Evolutionary conservation across 164 flowering plant genomes (phyloP), one percentile per base, ranked within the genome.

Genomic region (Platanus orientalis): DNA sequence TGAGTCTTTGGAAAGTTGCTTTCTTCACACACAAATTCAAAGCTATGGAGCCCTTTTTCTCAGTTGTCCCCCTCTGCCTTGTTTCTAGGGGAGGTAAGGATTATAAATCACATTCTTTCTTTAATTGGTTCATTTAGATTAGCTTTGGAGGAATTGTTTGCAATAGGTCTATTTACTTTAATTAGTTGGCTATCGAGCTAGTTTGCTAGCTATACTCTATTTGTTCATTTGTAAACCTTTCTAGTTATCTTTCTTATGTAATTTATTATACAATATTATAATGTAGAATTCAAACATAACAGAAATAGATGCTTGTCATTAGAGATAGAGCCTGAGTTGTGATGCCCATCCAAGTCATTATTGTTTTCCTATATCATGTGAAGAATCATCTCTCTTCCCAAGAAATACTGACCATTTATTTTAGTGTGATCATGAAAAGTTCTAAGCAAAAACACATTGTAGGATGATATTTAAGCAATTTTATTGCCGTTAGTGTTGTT

Each of bases 1-100:
- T 94, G 96, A 94, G 99, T 77, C 96, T 94, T 53, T 97, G 97
- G n/a, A 91, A 91, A 77, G 99, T 94, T 69, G 84, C 99, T 60
- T 94, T 97, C 27, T 94, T 94, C 73, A 94, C 99, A 42, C 97
- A 94, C 75, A 94, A 97, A 17, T 86, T 91, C 67, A 94, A 94
- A 79, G 99, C 99, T 48, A 84, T 81, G 86, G 99, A 94, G 79
- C 99, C 99, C 19, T 91, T 94, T 69, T 94, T 94, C 83, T 89
- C 97, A n/a, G 97, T 91, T 68, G 47, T 94, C 24, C 88, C n/a
- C 91, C 17, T 94, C 99, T 39, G 91, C 96, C n/a, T 74, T 89
- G 85, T 94, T 94, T 77, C 80, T 94, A 13, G 96, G 93, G n/a
- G 97, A 91, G 93, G 99, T 94, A 51, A 28, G 71, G 24, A 7